These are phyloP conservation scores for Penicillium brevicompactum DNA, from an alignment of 2,329 filamentous ascomycete genomes.

Conservation along the genomic window DNA sequence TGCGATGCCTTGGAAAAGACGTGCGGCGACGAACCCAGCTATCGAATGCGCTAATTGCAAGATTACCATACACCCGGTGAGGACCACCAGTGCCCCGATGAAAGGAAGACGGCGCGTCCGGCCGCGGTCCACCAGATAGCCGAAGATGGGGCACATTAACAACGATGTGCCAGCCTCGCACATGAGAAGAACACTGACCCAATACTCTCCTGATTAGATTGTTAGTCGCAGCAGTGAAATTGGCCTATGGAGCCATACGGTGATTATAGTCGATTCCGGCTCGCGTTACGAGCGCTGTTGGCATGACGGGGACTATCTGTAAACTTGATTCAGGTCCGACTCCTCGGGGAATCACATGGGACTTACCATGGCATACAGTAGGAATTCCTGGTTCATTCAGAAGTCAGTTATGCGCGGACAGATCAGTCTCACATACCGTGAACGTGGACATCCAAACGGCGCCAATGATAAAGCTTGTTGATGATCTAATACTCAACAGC, in stretches of 20 bases:
- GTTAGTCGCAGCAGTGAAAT: neutral
- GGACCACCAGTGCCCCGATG: slow-evolving; percentile 55
- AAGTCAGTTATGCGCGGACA: neutral
- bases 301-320: slow-evolving; percentile 36
- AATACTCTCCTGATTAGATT: slow-evolving; percentile 26
- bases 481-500: slow-evolving; percentile 57
- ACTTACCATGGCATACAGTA: slow-evolving; percentile 35
- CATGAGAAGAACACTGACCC: slow-evolving; percentile 34
- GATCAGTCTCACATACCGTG: slow-evolving; percentile 23
- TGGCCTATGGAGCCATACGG: slow-evolving; percentile 17
- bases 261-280: slow-evolving; percentile 27
- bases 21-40: slow-evolving; percentile 52
- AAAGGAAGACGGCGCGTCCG: slow-evolving; percentile 59
- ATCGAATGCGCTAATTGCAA: slow-evolving; percentile 55
- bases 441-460: slow-evolving; percentile 51
- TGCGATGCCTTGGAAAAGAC: slow-evolving; percentile 60
- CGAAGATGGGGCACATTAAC: slow-evolving; percentile 31
- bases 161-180: slow-evolving; percentile 30
- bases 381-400: slow-evolving; percentile 23
- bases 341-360: neutral
- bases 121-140: slow-evolving; percentile 30
- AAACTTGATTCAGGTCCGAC: neutral
- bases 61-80: slow-evolving; percentile 58
- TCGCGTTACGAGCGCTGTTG: slow-evolving; percentile 28
- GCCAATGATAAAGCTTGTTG: slow-evolving; percentile 59